A percentile compares a stretch with the other conserved stretches of the same genome.
phyloP scores from a whole-genome alignment of 1,284 basidiomycete species.

The Cryptococcus jaspeensis region DNA sequence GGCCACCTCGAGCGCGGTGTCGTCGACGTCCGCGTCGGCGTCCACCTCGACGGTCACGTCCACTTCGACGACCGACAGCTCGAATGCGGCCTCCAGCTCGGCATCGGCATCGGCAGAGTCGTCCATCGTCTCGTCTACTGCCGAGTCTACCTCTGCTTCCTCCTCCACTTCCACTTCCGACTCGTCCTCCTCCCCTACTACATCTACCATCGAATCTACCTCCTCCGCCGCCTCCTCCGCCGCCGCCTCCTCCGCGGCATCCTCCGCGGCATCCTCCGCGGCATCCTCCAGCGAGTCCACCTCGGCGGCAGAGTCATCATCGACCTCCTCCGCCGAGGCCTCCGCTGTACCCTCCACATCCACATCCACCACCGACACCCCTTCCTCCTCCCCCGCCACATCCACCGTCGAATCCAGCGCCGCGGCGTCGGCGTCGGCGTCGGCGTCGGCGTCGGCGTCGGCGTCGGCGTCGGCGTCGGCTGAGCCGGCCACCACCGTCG shows the following conservation, averaged over 20 bases:
- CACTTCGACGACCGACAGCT: not conserved
- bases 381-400: not conserved
- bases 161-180: not conserved
- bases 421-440: not conserved
- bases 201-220: conserved; percentile 3
- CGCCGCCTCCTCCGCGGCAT: not conserved
- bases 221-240: not conserved
- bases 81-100: not conserved
- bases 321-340: not conserved
- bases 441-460: no score
- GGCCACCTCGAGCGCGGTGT: not conserved
- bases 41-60: not conserved
- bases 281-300: not conserved
- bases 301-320: not conserved
- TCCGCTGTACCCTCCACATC: not conserved
- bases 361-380: not conserved
- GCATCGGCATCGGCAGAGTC: not conserved
- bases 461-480: not conserved
- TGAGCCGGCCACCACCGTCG: not conserved
- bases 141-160: not conserved
- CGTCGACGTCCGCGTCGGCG: not conserved
- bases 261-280: not conserved
- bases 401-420: not conserved
- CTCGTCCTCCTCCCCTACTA: conserved; percentile 2
- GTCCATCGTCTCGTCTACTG: not conserved